Conservation (phyloP, 768 basidiomycete genomes). For the Boletus sensibilis region DNA sequence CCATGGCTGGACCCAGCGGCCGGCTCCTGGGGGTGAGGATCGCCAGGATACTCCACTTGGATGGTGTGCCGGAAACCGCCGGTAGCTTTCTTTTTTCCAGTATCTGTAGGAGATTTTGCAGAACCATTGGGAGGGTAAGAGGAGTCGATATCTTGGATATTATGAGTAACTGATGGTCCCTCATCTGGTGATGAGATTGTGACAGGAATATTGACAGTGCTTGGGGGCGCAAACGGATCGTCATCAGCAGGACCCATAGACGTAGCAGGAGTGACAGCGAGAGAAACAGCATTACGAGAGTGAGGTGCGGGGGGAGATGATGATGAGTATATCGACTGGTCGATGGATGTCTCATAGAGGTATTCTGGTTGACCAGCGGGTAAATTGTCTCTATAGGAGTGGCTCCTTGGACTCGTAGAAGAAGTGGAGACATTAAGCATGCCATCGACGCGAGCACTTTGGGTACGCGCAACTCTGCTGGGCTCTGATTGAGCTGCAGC, state of each 20-base stretch:
- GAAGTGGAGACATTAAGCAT: slow-evolving; percentile 33
- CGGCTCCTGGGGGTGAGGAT: slow-evolving; percentile 36
- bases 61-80: slow-evolving; percentile 82
- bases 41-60: slow-evolving; percentile 88
- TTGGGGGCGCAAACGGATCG: slow-evolving; percentile 66
- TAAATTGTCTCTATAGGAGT: slow-evolving; percentile 51
- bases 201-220: slow-evolving; percentile 28
- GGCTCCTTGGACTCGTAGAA: slow-evolving; percentile 40
- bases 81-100: slow-evolving; percentile 45
- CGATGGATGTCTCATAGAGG: slow-evolving; percentile 70
- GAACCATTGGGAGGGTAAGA: slow-evolving; percentile 25
- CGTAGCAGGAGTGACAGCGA: slow-evolving; percentile 47
- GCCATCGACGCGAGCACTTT: slow-evolving; percentile 56
- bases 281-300: slow-evolving; percentile 40
- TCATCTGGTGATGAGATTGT: slow-evolving; percentile 31
- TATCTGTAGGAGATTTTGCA: slow-evolving; percentile 39
- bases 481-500: slow-evolving; percentile 35
- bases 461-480: slow-evolving; percentile 42
- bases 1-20: slow-evolving; percentile 19
- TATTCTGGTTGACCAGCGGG: slow-evolving; percentile 55
- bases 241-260: slow-evolving; percentile 47
- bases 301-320: slow-evolving; percentile 34
- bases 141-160: slow-evolving; percentile 19
- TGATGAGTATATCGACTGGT: slow-evolving; percentile 49
- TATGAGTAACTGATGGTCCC: slow-evolving; percentile 14